Evolutionary conservation across 805 yeast species (phyloP), one percentile per base, ranked within the genome.

Genomic region (Danielia reshetovae): DNA sequence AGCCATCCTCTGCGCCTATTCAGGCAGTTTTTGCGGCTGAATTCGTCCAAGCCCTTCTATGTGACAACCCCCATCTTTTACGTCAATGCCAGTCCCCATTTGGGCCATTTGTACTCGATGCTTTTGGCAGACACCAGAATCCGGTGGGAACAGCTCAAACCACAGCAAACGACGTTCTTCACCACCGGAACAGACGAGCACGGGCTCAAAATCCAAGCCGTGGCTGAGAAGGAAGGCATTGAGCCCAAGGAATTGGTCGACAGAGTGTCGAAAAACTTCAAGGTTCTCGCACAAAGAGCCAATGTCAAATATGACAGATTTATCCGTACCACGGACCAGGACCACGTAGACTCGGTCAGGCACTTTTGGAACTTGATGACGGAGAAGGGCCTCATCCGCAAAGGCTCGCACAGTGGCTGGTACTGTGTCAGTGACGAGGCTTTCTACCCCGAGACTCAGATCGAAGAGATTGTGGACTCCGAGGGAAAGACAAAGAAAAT

Each of bases 161-260:
- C 75, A 0, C 34, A 25, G 13, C 48, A 43, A 3, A 25, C 40
- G 14, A 60, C 79, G 1, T 73, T 63, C 40, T 73, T 89, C 51
- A 75, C 85, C 5, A 93, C 97, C 0, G 98, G 98, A 0, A 89
- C 97, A 0, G 98, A 93, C 57, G 98, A 93, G 59, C 98, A 93
- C 57, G 98, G 98, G 0, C 62, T 88, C 35, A 93, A 93, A 64
- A 90, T 90, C 19, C 95, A 86, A 49, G 68, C 75, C n/a, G 97
- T 94, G 0, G 95, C 96, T 0, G 67, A 65, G 38, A 70, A 68
- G 9, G 51, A 52, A 5, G 68, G 70, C 0, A 54, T 57, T n/a
- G 61, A 62, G 1, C 69, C 96, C 1, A 72, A 81, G 49, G 52
- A 57, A 28, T 83, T 89, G 48, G 94, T 88, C 15, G 95, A 90